These are phyloP conservation scores for Talaromyces piceae DNA, from an alignment of 2,329 filamentous ascomycete genomes.

Conservation along the genomic window DNA sequence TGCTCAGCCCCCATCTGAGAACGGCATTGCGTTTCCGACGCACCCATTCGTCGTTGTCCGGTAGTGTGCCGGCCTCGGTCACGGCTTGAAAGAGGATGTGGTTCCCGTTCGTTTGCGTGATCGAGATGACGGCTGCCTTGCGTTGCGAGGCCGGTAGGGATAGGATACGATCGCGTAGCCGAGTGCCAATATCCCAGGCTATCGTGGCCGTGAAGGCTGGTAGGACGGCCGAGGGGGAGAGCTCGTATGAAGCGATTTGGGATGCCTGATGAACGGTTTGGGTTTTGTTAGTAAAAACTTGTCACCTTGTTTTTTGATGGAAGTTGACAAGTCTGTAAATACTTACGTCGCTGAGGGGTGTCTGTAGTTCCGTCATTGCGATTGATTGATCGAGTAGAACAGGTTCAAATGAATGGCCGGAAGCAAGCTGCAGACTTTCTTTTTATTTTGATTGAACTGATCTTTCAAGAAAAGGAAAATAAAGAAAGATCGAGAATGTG, in stretches of 20 bases:
- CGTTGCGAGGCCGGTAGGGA: constrained; percentile 23
- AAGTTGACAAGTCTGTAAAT: background rate
- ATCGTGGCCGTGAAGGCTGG: constrained; percentile 31
- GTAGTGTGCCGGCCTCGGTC: constrained; percentile 58
- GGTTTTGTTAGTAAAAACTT: background rate
- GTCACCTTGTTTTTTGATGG: background rate
- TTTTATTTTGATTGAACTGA: background rate
- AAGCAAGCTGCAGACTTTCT: background rate
- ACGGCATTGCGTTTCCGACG: constrained; percentile 64
- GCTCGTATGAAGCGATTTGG: constrained; percentile 23
- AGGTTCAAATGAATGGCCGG: no score
- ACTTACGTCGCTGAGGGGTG: constrained; percentile 6
- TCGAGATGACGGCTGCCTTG: constrained; percentile 35
- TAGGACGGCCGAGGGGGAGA: constrained; percentile 24
- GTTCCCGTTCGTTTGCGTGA: constrained; percentile 23
- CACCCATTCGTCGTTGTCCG: constrained; percentile 67
- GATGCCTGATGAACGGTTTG: constrained; percentile 15
- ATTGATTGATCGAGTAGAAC: no score
- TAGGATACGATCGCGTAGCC: constrained; percentile 32
- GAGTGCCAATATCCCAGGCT: constrained; percentile 32
- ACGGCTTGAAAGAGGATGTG: constrained; percentile 65
- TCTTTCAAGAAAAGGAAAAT: background rate
- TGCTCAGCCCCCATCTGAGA: constrained; percentile 60
- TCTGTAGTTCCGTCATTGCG: no score
- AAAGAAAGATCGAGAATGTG: background rate